A percentile compares a stretch with the other conserved stretches of the same genome.
Evolutionary conservation across 2,329 filamentous ascomycete genomes (phyloP).

Genomic region (Clonostachys chloroleuca): DNA sequence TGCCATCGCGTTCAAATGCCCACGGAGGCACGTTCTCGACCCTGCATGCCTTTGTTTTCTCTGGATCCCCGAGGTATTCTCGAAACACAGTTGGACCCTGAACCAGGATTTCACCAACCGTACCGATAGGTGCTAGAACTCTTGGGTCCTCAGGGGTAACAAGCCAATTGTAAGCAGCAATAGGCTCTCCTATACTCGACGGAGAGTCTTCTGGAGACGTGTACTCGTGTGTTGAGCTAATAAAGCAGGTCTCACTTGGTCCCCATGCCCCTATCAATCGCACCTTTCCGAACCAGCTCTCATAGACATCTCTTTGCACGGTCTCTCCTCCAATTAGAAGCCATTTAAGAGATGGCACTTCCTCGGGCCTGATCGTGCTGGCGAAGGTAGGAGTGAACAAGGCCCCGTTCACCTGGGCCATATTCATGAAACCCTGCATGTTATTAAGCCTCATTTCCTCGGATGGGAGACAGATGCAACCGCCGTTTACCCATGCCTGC

Average conservation of each 20-base stretch:
- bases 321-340: slow-evolving; percentile 8
- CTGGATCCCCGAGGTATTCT: slow-evolving; percentile 38
- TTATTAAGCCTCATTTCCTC: slow-evolving; percentile 13
- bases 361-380: background rate
- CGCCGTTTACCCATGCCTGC: slow-evolving; percentile 16
- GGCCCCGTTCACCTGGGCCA: background rate
- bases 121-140: slow-evolving; percentile 11
- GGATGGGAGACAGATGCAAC: slow-evolving; percentile 30
- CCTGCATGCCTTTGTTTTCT: slow-evolving; percentile 16
- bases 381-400: slow-evolving; percentile 1
- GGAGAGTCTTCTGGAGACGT: background rate
- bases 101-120: slow-evolving; percentile 23
- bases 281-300: slow-evolving; percentile 7
- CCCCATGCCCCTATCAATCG: slow-evolving; percentile 7
- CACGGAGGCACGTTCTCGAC: background rate
- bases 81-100: slow-evolving; percentile 37
- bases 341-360: background rate
- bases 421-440: background rate
- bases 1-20: slow-evolving; percentile 3
- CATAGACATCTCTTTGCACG: slow-evolving; percentile 4
- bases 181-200: background rate
- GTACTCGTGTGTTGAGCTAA: background rate
- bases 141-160: background rate
- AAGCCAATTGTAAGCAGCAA: background rate
- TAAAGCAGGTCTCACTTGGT: slow-evolving; percentile 7